Base-by-base conservation (phyloP, 345 rosid genomes). In the Bruguiera sexangula region DNA sequence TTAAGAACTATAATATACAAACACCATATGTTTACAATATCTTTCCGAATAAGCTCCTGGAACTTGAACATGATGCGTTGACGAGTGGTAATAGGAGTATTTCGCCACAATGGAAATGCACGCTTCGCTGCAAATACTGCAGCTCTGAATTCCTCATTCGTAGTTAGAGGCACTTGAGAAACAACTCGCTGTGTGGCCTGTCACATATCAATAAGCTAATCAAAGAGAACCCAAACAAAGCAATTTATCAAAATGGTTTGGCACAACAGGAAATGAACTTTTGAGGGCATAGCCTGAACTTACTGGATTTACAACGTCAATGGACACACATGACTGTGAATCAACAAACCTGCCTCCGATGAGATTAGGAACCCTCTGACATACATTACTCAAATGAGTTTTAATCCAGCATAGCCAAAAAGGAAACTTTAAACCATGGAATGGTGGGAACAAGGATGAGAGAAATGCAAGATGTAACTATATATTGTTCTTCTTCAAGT, bases 11-110 rank as follows among this genome's bases (percentile, higher is more conserved):
- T 60, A 27, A n/a, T 21, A 70, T 30, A 20, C 21, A 52, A 62
- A 8, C 10, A 36, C 30, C 39, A 55, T 59, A 63, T 8, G 54
- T 62, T 69, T 82, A 86, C 89, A 60, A 83, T 80, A 75, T 86
- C 90, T 70, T 88, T 88, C 56, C 56, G 87, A 50, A 88, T 83
- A 64, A 88, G 85, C 78, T 86, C 90, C 73, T 84, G 90, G 65
- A 86, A 77, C 82, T 83, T 88, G 80, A 88, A 83, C 90, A 88
- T 88, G 62, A 84, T 80, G 21, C 93, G 81, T 67, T 85, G 90
- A 48, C 90, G 87, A 34, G 73, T 51, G 39, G 81, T 73, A 72
- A 82, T 68, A 1, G 89, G 83, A 27, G 87, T 80, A 76, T 74
- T 85, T 68, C 84, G 71, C 93, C 93, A 88, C 59, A 76, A 62